Evolutionary conservation across 176 grass and related monocot genomes (phyloP).

Genomic region (Bromus sterilis): DNA sequence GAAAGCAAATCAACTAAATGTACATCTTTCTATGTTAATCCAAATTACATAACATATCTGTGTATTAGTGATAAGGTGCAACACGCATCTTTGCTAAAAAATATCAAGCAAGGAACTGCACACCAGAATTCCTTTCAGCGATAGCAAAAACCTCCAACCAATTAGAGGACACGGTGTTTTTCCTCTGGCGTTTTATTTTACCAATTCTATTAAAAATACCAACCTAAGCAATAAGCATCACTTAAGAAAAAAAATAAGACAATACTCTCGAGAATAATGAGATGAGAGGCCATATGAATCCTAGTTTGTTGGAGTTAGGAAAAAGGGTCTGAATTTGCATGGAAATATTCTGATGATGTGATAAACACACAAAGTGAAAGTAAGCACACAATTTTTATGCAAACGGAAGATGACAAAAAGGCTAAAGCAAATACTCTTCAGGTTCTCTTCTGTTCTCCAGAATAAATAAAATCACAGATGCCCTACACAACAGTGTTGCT

Average conservation of each 20-base stretch:
- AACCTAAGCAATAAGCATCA: not conserved
- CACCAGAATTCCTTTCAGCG: too few relatives aligned
- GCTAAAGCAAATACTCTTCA: slow-evolving; percentile 12
- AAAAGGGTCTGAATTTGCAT: not conserved
- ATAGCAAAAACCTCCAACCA: not conserved
- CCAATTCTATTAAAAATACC: not conserved
- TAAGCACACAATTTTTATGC: not conserved
- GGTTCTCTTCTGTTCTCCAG: not conserved
- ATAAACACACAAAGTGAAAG: not conserved
- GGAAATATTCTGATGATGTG: not conserved
- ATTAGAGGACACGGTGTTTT: not conserved
- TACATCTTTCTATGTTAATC: too few relatives aligned
- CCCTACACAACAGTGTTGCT: not conserved
- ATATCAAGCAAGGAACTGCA: not conserved
- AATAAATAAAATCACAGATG: not conserved
- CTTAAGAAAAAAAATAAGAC: not conserved
- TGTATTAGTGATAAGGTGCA: not conserved
- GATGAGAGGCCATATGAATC: slow-evolving; percentile 4
- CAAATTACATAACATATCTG: too few relatives aligned
- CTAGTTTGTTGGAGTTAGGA: not conserved
- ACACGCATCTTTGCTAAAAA: too few relatives aligned
- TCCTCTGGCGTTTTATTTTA: not conserved
- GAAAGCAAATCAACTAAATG: too few relatives aligned
- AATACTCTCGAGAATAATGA: not conserved
- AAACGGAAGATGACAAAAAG: not conserved